phyloP scores from a whole-genome alignment of 345 rosid genomes.

The Eucalyptus erythrocorys region DNA sequence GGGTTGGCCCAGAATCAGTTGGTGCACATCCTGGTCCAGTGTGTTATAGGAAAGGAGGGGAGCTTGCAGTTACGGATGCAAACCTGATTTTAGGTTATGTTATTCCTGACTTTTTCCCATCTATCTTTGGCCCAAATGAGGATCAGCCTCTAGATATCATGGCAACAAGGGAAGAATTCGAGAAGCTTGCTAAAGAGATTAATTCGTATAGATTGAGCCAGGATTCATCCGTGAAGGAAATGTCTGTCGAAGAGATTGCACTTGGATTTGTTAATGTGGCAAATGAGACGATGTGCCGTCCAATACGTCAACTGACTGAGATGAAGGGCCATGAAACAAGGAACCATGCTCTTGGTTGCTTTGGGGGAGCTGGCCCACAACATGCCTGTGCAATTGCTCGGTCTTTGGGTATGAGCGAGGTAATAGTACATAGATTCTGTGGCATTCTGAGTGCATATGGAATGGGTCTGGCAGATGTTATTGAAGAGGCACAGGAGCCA shows the following conservation, averaged over 20 bases:
- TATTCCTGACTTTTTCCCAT: slow-evolving; percentile 89
- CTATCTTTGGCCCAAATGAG: slow-evolving; percentile 84
- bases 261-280: slow-evolving; percentile 91
- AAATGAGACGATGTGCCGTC: slow-evolving; percentile 98
- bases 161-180: slow-evolving; percentile 66
- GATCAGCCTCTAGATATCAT: slow-evolving; percentile 69
- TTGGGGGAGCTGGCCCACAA: slow-evolving; percentile 99
- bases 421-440: slow-evolving; percentile 77
- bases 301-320: slow-evolving; percentile 89
- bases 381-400: slow-evolving; percentile 97
- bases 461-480: slow-evolving; percentile 96
- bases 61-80: slow-evolving; percentile 91
- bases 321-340: slow-evolving; percentile 98
- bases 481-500: slow-evolving; percentile 96
- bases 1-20: slow-evolving; percentile 93
- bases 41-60: slow-evolving; percentile 92
- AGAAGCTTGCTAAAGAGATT: slow-evolving; percentile 63
- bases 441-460: slow-evolving; percentile 96
- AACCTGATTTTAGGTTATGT: slow-evolving; percentile 80
- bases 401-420: slow-evolving; percentile 89
- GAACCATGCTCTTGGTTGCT: slow-evolving; percentile 92
- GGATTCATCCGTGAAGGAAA: slow-evolving; percentile 58
- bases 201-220: slow-evolving; percentile 75
- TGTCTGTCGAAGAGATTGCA: slow-evolving; percentile 84
- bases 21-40: slow-evolving; percentile 99